These are phyloP conservation scores for Paraglomus occultum DNA, from an alignment of 192 early-diverging fungal genomes.

Conservation along the genomic window DNA sequence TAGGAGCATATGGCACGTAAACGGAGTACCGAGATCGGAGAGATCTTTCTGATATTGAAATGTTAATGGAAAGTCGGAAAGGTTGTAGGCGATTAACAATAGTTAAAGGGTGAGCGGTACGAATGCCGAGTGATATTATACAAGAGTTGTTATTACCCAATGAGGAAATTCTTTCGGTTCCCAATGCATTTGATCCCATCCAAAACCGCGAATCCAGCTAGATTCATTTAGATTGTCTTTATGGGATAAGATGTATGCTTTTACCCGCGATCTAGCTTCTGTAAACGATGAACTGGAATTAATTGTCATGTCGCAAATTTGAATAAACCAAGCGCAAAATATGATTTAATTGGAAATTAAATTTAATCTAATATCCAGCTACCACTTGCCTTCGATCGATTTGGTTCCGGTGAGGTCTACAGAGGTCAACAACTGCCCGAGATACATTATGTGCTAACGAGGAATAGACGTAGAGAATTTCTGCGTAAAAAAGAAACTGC, in stretches of 20 bases:
- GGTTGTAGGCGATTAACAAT: background rate
- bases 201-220: constrained; percentile 46
- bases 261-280: background rate
- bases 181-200: constrained; percentile 58
- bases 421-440: constrained; percentile 30
- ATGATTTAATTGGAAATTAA: background rate
- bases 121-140: background rate
- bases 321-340: background rate
- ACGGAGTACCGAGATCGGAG: constrained; percentile 39
- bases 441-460: constrained; percentile 43
- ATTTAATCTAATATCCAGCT: background rate
- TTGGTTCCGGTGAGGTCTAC: constrained; percentile 12
- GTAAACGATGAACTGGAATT: background rate
- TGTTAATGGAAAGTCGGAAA: background rate
- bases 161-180: constrained; percentile 38
- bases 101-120: background rate
- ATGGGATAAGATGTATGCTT: constrained; percentile 1
- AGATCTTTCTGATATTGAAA: constrained; percentile 36
- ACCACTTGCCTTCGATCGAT: constrained; percentile 13
- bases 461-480: background rate
- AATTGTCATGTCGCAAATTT: background rate
- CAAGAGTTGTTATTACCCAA: constrained; percentile 23
- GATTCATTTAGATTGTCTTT: background rate
- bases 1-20: constrained; percentile 42
- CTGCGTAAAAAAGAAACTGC: background rate